Evolutionary conservation across 371 early-diverging fungal genomes (phyloP).

Genomic region (Funneliformis caledonium): DNA sequence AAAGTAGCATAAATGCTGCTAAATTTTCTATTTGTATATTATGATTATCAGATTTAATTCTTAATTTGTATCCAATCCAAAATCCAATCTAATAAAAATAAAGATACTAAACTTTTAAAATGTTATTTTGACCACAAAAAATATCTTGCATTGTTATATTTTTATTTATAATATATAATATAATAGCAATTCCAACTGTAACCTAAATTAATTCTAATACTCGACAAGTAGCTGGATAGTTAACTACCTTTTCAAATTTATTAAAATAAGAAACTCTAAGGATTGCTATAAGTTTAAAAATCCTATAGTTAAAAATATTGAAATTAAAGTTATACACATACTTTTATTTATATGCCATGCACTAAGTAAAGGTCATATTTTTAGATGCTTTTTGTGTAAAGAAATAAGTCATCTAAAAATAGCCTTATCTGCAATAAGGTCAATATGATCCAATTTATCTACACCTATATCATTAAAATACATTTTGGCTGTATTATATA

Average conservation of each 20-base stretch:
- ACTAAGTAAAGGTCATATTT: background rate
- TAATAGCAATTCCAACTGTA: background rate
- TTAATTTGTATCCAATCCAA: background rate
- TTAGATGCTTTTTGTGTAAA: background rate
- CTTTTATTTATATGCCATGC: slow-evolving; percentile 11
- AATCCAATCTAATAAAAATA: background rate
- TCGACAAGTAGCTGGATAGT: slow-evolving; percentile 2
- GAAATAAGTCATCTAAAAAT: background rate
- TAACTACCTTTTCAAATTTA: slow-evolving; percentile 12
- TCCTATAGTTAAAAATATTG: background rate
- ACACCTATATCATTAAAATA: background rate
- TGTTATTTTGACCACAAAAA: background rate
- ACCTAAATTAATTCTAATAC: background rate
- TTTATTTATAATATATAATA: background rate
- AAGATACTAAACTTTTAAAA: slow-evolving; percentile 3
- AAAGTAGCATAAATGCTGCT: background rate
- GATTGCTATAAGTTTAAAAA: background rate
- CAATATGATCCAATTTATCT: background rate
- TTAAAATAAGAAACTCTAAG: slow-evolving; percentile 8
- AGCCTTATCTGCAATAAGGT: slow-evolving; percentile 13
- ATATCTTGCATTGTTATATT: slow-evolving; percentile 13
- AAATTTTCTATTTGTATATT: slow-evolving; percentile 20
- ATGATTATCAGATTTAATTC: background rate
- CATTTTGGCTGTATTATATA: background rate
- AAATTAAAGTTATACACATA: slow-evolving; percentile 15